phyloP scores from a whole-genome alignment of 164 flowering plant species.

The Vitis rotundifolia region DNA sequence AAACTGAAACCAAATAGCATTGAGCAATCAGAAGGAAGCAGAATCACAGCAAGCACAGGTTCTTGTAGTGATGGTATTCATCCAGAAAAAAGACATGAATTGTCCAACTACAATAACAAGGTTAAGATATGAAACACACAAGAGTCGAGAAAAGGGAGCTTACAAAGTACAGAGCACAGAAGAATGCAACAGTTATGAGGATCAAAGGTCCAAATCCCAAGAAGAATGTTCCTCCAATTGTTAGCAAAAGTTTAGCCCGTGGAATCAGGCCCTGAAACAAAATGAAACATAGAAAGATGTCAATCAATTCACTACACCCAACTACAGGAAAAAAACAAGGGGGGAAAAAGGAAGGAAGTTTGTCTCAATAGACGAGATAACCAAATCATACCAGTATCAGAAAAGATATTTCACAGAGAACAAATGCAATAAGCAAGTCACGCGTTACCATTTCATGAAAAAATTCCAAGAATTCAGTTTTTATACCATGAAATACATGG shows the following conservation, averaged over 20 bases:
- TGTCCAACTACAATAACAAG: not conserved
- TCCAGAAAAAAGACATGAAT: not conserved
- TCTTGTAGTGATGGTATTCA: too few species aligned
- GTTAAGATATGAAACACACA: not conserved
- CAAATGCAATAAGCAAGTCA: too few species aligned
- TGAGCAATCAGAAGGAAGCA: not conserved
- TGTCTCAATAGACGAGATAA: too few species aligned
- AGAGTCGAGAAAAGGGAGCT: constrained; percentile 24
- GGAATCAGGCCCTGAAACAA: constrained; percentile 83
- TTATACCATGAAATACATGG: too few species aligned
- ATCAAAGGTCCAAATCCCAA: constrained; percentile 89
- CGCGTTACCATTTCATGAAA: too few species aligned
- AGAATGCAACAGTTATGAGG: constrained; percentile 55
- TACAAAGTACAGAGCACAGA: constrained; percentile 76
- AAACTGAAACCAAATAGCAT: not conserved
- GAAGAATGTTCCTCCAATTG: constrained; percentile 92
- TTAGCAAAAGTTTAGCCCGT: constrained; percentile 78
- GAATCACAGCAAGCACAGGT: too few species aligned
- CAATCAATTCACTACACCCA: not conserved
- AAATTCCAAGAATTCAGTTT: too few species aligned
- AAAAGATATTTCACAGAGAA: too few species aligned
- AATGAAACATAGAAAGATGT: not conserved
- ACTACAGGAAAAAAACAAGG: too few species aligned
- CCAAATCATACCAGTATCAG: too few species aligned
- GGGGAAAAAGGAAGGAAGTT: too few species aligned